Evolutionary conservation across 2,329 filamentous ascomycete species (phyloP).

Genomic region (Microthyrium microscopicum): DNA sequence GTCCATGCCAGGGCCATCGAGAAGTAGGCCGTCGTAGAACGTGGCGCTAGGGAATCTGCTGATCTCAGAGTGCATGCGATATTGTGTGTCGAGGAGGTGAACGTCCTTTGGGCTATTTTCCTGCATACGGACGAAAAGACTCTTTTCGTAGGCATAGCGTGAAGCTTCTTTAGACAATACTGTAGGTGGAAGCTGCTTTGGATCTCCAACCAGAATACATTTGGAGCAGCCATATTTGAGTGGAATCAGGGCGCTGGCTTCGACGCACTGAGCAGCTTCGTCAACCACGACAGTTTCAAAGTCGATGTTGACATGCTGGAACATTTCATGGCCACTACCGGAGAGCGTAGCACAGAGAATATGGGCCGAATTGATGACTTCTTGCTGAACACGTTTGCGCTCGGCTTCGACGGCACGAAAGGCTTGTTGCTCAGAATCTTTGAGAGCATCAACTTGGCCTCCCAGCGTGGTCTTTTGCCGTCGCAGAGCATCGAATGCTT

Average conservation of each 20-base stretch:
- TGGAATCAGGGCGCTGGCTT: constrained; percentile 88
- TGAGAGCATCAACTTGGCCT: constrained; percentile 68
- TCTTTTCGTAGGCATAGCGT: constrained; percentile 89
- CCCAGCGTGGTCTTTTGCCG: constrained; percentile 61
- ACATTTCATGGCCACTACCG: constrained; percentile 93
- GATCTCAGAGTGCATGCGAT: constrained; percentile 98
- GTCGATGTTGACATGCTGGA: constrained; percentile 82
- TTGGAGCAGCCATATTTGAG: constrained; percentile 95
- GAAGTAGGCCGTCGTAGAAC: constrained; percentile 79
- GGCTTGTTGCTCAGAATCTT: constrained; percentile 68
- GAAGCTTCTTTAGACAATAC: constrained; percentile 89
- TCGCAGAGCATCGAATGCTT: constrained; percentile 64
- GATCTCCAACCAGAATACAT: constrained; percentile 93
- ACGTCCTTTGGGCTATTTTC: constrained; percentile 75
- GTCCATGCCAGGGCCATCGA: constrained; percentile 75
- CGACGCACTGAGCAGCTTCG: constrained; percentile 94
- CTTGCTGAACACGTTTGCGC: constrained; percentile 69
- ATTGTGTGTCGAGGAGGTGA: constrained; percentile 91
- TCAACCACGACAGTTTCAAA: constrained; percentile 98
- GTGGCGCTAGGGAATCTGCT: constrained; percentile 76
- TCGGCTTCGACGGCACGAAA: constrained; percentile 75
- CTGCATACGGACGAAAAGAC: constrained; percentile 96
- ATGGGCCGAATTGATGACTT: constrained; percentile 78
- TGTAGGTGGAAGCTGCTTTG: constrained; percentile 89
- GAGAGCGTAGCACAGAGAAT: constrained; percentile 91